Evolutionary conservation across 495 filamentous ascomycete genomes (phyloP).

Genomic region (Astrothelium subdiscretum): DNA sequence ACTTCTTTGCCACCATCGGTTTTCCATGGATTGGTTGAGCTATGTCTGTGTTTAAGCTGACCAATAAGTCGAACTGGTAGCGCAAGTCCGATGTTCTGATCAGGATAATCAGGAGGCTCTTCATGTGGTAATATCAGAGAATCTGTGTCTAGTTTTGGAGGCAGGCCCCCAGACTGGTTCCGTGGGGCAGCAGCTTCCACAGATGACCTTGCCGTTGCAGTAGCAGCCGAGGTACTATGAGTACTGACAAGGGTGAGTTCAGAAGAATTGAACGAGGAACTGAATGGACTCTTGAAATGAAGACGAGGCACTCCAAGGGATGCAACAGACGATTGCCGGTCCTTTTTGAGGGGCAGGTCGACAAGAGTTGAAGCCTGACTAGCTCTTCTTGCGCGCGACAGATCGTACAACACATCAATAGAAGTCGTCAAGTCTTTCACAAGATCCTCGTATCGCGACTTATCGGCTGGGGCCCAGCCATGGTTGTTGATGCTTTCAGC

Average conservation of each 20-base stretch:
- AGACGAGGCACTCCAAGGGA: background rate
- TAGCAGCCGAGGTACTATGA: slow-evolving; percentile 3
- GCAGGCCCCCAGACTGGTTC: slow-evolving; percentile 4
- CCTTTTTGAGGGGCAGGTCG: slow-evolving; percentile 7
- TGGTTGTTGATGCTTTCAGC: slow-evolving; percentile 13
- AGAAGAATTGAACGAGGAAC: slow-evolving; percentile 12
- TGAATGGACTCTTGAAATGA: background rate
- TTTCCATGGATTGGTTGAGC: slow-evolving; percentile 30
- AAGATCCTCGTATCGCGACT: slow-evolving; percentile 52
- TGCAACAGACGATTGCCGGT: slow-evolving; percentile 7
- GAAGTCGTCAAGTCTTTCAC: slow-evolving; percentile 68
- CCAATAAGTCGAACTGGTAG: slow-evolving; percentile 23
- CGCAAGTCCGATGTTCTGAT: slow-evolving; percentile 21
- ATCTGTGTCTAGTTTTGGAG: slow-evolving; percentile 23
- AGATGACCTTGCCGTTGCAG: slow-evolving; percentile 8
- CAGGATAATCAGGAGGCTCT: slow-evolving; percentile 27
- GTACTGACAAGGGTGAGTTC: slow-evolving; percentile 17
- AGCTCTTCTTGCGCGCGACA: slow-evolving; percentile 57
- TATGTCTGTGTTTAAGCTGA: slow-evolving; percentile 22
- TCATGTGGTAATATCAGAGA: slow-evolving; percentile 27
- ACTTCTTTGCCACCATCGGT: slow-evolving; percentile 21
- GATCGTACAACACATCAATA: slow-evolving; percentile 81
- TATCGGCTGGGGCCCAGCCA: slow-evolving; percentile 44
- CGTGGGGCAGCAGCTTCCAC: background rate
- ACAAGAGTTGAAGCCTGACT: slow-evolving; percentile 3